phyloP scores from a whole-genome alignment of 129 eudicot species.

The Helianthus annuus region HanXRQr2.0-SUNRISE NC_035444.2:67080149-67080648 shows the following conservation, averaged over 20 bases:
- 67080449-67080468: too few species aligned
- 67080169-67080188: not conserved
- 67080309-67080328: too few species aligned
- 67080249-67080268: not conserved
- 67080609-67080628: not conserved
- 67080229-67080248: not conserved
- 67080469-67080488: not conserved
- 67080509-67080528: not conserved
- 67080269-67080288: not conserved
- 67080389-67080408: not conserved
- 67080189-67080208: not conserved
- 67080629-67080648: not conserved
- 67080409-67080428: not conserved
- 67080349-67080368: not conserved
- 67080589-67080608: not conserved
- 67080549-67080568: not conserved
- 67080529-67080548: not conserved
- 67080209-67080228: not conserved
- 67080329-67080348: not conserved
- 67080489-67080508: not conserved
- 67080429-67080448: not conserved
- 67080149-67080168: not conserved
- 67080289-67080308: not conserved
- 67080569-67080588: not conserved
- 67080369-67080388: too few species aligned